Percentiles rank a stretch among this genome's conserved stretches.
Evolutionary conservation across 2,329 filamentous ascomycete species (phyloP).

Genomic region (Parastagonospora avenae): DNA sequence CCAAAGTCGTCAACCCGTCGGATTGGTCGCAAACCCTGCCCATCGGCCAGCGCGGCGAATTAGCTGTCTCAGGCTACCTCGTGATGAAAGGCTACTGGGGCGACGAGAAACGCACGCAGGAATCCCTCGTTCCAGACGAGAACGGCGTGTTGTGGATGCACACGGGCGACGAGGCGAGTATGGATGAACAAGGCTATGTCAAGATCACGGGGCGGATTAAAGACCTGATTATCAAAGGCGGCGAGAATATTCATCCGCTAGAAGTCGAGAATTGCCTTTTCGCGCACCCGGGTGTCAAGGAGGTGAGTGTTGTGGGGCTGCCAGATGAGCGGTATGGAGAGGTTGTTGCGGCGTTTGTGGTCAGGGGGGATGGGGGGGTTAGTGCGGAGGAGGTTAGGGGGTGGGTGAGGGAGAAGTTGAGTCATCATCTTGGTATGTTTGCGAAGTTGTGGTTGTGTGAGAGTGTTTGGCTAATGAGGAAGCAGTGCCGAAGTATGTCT

Average conservation of each 20-base stretch:
- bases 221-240: constrained; percentile 91
- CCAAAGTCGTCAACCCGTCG: constrained; percentile 74
- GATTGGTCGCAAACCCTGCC: constrained; percentile 66
- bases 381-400: constrained; percentile 64
- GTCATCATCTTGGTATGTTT: constrained; percentile 69
- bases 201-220: constrained; percentile 91
- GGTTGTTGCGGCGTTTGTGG: constrained; percentile 81
- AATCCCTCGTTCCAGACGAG: constrained; percentile 66
- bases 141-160: constrained; percentile 78
- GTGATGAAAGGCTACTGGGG: constrained; percentile 91
- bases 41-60: constrained; percentile 73
- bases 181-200: constrained; percentile 83
- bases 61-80: constrained; percentile 82
- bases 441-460: not conserved
- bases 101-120: constrained; percentile 71
- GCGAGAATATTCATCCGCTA: constrained; percentile 94
- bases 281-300: constrained; percentile 69
- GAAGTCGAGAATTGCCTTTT: constrained; percentile 91
- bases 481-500: constrained; percentile 82
- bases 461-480: constrained; percentile 2
- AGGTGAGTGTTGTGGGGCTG: constrained; percentile 83
- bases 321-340: constrained; percentile 85
- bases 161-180: constrained; percentile 87
- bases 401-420: constrained; percentile 75
- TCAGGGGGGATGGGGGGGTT: constrained; percentile 55